phyloP scores from a whole-genome alignment of 331 rosid species.

The Acacia concinna region DNA sequence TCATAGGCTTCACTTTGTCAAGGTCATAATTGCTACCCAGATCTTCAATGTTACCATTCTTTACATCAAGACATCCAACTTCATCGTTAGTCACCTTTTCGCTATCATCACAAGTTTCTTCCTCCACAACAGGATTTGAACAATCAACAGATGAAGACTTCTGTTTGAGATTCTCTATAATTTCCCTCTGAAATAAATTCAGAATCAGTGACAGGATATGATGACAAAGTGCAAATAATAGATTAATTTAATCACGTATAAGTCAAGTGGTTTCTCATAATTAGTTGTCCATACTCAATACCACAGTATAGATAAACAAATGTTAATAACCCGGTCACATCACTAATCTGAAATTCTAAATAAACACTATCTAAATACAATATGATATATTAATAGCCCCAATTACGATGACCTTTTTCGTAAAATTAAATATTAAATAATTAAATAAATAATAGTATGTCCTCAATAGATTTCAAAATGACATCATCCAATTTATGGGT shows the following conservation, averaged over 20 bases:
- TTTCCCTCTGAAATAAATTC: conserved; percentile 47
- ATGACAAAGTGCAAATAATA: conserved; percentile 13
- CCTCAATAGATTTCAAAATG: neutral
- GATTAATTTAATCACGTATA: conserved; percentile 7
- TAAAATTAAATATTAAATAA: neutral
- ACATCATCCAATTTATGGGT: neutral
- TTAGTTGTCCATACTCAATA: neutral
- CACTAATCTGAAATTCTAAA: neutral
- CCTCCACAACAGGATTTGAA: conserved; percentile 39
- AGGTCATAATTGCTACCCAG: conserved; percentile 38
- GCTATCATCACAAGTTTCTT: conserved; percentile 36
- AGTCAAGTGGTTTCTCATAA: conserved; percentile 1
- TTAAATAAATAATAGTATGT: neutral
- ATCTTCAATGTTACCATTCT: conserved; percentile 38
- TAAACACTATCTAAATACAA: conserved; percentile 9
- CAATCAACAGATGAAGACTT: conserved; percentile 38
- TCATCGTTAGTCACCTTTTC: conserved; percentile 33
- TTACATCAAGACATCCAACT: conserved; percentile 35
- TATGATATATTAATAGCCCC: conserved; percentile 12
- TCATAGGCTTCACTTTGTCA: conserved; percentile 42
- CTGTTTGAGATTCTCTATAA: conserved; percentile 38
- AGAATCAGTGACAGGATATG: conserved; percentile 33
- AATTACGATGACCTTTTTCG: conserved; percentile 7
- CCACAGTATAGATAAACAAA: conserved; percentile 20
- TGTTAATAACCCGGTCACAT: conserved; percentile 14